phyloP scores from a whole-genome alignment of 2,329 filamentous ascomycete species.

The Dactylellina haptotyla region DNA sequence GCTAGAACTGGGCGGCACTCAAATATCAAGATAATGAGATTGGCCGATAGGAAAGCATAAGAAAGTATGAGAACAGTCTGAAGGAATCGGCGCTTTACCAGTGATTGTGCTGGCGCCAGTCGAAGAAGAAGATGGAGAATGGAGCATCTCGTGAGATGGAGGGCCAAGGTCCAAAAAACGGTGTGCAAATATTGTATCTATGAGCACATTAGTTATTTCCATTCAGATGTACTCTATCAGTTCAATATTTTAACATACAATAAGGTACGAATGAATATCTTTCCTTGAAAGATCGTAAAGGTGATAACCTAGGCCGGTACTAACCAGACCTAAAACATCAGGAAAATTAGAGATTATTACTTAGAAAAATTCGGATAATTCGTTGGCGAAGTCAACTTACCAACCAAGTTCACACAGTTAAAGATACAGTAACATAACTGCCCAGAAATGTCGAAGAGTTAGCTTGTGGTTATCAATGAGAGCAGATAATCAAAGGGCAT shows the following conservation, averaged over 20 bases:
- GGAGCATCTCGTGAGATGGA: conserved; percentile 48
- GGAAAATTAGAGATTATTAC: not conserved
- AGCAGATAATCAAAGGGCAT: not conserved
- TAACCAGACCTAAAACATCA: conserved; percentile 8
- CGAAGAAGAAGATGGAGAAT: conserved; percentile 49
- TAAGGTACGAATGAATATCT: conserved; percentile 45
- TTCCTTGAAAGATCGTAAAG: conserved; percentile 45
- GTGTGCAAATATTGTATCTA: conserved; percentile 53
- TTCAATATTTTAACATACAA: conserved; percentile 17
- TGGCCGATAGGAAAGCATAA: conserved; percentile 39
- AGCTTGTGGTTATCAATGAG: not conserved
- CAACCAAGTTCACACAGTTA: conserved; percentile 51
- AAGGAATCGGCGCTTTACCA: conserved; percentile 37
- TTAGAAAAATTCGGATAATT: not conserved
- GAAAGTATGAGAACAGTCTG: conserved; percentile 37
- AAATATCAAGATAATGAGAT: conserved; percentile 45
- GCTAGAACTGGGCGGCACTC: conserved; percentile 45
- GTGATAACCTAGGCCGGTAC: conserved; percentile 49
- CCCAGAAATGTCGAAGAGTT: not conserved
- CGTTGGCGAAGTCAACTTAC: conserved; percentile 7
- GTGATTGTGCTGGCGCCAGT: conserved; percentile 34
- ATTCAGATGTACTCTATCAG: too few relatives aligned
- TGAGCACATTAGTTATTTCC: not conserved
- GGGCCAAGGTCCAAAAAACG: conserved; percentile 45
- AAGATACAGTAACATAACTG: conserved; percentile 45